Evolutionary conservation across 371 early-diverging fungal species (phyloP).

Genomic region (Mucor sp.): DNA sequence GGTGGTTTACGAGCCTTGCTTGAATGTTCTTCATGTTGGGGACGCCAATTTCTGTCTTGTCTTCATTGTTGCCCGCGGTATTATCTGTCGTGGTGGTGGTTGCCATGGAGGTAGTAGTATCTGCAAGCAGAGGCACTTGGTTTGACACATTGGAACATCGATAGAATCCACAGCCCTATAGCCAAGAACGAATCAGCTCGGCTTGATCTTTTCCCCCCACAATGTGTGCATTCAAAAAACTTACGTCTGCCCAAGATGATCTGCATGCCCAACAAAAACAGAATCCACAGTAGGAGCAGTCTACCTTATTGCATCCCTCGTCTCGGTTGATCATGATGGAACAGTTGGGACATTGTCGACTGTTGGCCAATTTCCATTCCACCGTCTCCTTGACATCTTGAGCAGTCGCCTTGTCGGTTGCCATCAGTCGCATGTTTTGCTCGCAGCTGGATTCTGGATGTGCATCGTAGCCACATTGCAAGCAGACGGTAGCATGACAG

Average conservation of each 20-base stretch:
- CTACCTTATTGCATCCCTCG: constrained; percentile 82
- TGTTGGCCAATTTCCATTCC: constrained; percentile 50
- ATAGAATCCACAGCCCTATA: constrained; percentile 37
- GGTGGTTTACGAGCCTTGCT: constrained; percentile 4
- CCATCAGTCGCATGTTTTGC: constrained; percentile 36
- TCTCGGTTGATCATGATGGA: constrained; percentile 76
- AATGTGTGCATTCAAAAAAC: neutral
- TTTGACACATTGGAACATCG: constrained; percentile 17
- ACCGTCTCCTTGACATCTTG: constrained; percentile 36
- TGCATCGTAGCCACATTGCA: constrained; percentile 56
- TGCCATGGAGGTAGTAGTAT: neutral
- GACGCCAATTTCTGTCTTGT: constrained; percentile 35
- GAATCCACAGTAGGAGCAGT: constrained; percentile 74
- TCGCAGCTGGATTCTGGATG: constrained; percentile 45
- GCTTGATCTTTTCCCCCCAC: too few species aligned
- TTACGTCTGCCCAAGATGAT: constrained; percentile 48
- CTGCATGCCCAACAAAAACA: constrained; percentile 71
- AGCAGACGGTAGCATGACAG: constrained; percentile 43
- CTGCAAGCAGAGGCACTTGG: neutral
- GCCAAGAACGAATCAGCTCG: neutral
- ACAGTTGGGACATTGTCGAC: constrained; percentile 72
- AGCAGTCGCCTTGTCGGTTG: neutral
- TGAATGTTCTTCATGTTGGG: constrained; percentile 33
- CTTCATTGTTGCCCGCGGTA: neutral
- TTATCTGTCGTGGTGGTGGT: neutral